A percentile compares a stretch with the other conserved stretches of the same genome.
Conservation (phyloP, 495 filamentous ascomycete genomes). For the Talaromyces ruber region DNA sequence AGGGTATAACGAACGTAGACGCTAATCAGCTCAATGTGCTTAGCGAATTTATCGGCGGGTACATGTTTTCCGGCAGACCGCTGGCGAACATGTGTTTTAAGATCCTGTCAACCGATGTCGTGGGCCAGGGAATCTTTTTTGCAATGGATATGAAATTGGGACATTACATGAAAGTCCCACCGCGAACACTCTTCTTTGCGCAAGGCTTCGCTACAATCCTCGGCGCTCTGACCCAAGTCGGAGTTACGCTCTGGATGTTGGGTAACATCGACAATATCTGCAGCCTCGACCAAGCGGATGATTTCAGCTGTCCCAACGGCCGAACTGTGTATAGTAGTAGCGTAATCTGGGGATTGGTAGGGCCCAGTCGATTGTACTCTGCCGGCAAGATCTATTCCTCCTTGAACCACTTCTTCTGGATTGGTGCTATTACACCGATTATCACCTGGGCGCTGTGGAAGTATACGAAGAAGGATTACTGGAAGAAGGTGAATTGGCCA, state of each 20-base stretch:
- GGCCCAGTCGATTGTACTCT: slow-evolving; percentile 21
- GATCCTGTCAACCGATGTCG: slow-evolving; percentile 12
- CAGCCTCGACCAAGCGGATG: slow-evolving; percentile 17
- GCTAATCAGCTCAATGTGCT: slow-evolving; percentile 44
- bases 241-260: slow-evolving; percentile 34
- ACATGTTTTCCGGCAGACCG: slow-evolving; percentile 22
- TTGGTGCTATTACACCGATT: slow-evolving; percentile 26
- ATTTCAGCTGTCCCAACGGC: slow-evolving; percentile 34
- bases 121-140: slow-evolving; percentile 22
- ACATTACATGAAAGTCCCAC: slow-evolving; percentile 37
- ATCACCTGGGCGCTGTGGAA: slow-evolving; percentile 25
- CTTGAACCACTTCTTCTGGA: slow-evolving; percentile 25
- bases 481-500: slow-evolving; percentile 36
- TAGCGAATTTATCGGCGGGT: slow-evolving; percentile 24
- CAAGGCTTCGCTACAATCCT: slow-evolving; percentile 32
- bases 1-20: slow-evolving; percentile 82
- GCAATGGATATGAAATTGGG: slow-evolving; percentile 38
- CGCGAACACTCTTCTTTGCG: slow-evolving; percentile 25
- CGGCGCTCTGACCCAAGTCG: slow-evolving; percentile 28
- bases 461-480: slow-evolving; percentile 23
- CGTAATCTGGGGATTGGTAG: slow-evolving; percentile 32
- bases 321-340: slow-evolving; percentile 32
- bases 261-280: slow-evolving; percentile 31
- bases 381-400: slow-evolving; percentile 16
- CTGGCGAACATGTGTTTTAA: slow-evolving; percentile 32